Evolutionary conservation across 331 rosid genomes (phyloP).

Genomic region (Erythrophleum ivorense): DNA sequence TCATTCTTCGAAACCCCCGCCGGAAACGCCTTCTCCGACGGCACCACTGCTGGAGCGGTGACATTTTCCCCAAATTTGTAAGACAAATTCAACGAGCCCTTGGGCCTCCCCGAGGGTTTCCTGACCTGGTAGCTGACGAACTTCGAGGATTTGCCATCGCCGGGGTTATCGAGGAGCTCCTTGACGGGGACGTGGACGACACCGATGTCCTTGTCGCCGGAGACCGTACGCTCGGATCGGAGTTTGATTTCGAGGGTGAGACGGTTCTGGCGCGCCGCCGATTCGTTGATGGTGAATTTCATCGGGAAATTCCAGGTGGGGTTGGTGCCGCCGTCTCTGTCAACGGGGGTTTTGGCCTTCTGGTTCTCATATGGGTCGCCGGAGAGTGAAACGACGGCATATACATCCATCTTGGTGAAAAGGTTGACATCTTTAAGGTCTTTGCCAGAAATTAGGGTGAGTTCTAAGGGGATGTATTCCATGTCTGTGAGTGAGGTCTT

Average conservation of each 20-base stretch:
- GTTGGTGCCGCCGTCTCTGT: slow-evolving; percentile 53
- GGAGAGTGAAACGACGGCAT: slow-evolving; percentile 66
- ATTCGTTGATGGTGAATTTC: slow-evolving; percentile 60
- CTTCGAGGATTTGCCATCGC: slow-evolving; percentile 40
- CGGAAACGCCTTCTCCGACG: not conserved
- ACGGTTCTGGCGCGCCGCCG: slow-evolving; percentile 50
- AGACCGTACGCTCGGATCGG: slow-evolving; percentile 56
- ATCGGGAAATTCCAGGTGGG: slow-evolving; percentile 72
- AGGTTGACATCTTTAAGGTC: slow-evolving; percentile 75
- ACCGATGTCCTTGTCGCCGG: slow-evolving; percentile 69
- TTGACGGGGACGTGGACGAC: slow-evolving; percentile 59
- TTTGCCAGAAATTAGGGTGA: slow-evolving; percentile 70
- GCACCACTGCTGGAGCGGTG: not conserved
- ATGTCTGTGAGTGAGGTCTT: slow-evolving; percentile 20
- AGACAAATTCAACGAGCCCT: slow-evolving; percentile 63
- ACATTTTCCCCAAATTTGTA: slow-evolving; percentile 49
- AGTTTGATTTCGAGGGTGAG: slow-evolving; percentile 60
- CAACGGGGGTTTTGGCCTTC: slow-evolving; percentile 53
- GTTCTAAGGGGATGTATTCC: slow-evolving; percentile 66
- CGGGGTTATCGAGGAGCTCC: slow-evolving; percentile 60
- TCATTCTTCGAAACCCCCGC: slow-evolving; percentile 11
- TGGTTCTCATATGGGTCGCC: slow-evolving; percentile 49
- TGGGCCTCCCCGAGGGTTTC: slow-evolving; percentile 56
- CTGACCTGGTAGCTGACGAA: slow-evolving; percentile 66
- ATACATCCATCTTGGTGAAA: slow-evolving; percentile 80